phyloP scores from a whole-genome alignment of 2,329 filamentous ascomycete genomes.

The Alternaria consortialis region DNA sequence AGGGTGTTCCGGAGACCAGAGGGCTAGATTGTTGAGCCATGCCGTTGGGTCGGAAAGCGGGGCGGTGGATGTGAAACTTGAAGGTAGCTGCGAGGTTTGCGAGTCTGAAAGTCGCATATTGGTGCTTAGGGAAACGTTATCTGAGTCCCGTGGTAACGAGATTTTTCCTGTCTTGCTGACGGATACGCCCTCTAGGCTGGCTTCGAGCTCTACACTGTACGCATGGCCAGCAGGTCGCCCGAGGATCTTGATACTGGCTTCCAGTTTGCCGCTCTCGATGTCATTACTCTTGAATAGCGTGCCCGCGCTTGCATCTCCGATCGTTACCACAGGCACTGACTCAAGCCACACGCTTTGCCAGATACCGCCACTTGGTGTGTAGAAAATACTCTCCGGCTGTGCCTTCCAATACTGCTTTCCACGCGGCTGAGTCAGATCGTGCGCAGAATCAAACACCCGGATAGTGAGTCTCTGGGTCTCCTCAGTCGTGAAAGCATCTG shows the following conservation, averaged over 20 bases:
- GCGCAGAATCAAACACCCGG: slow-evolving; percentile 70
- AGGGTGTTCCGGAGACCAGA: slow-evolving; percentile 69
- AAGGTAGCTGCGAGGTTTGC: slow-evolving; percentile 53
- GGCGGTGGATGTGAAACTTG: slow-evolving; percentile 38
- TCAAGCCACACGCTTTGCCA: slow-evolving; percentile 69
- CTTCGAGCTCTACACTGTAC: slow-evolving; percentile 64
- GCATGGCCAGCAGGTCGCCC: slow-evolving; percentile 59
- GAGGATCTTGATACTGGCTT: slow-evolving; percentile 60
- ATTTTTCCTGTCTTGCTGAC: slow-evolving; percentile 58
- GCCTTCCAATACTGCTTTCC: slow-evolving; percentile 74
- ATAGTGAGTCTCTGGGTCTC: slow-evolving; percentile 57
- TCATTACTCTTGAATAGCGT: slow-evolving; percentile 66
- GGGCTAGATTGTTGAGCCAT: slow-evolving; percentile 66
- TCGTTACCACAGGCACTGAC: slow-evolving; percentile 61
- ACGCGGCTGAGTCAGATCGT: slow-evolving; percentile 70
- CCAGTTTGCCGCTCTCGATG: slow-evolving; percentile 61
- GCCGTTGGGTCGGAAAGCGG: slow-evolving; percentile 51
- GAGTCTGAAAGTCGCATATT: slow-evolving; percentile 59
- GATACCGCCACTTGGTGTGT: slow-evolving; percentile 66
- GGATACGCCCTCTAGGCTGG: slow-evolving; percentile 59
- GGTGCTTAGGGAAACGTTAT: slow-evolving; percentile 59
- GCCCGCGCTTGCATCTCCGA: slow-evolving; percentile 66
- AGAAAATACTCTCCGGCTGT: slow-evolving; percentile 68
- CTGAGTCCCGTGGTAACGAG: slow-evolving; percentile 60
- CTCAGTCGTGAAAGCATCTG: slow-evolving; percentile 52